Percentiles rank a stretch among this genome's conserved stretches.
Evolutionary conservation across 2,329 filamentous ascomycete genomes (phyloP).

Genomic region (Fusarium verticillioides): DNA sequence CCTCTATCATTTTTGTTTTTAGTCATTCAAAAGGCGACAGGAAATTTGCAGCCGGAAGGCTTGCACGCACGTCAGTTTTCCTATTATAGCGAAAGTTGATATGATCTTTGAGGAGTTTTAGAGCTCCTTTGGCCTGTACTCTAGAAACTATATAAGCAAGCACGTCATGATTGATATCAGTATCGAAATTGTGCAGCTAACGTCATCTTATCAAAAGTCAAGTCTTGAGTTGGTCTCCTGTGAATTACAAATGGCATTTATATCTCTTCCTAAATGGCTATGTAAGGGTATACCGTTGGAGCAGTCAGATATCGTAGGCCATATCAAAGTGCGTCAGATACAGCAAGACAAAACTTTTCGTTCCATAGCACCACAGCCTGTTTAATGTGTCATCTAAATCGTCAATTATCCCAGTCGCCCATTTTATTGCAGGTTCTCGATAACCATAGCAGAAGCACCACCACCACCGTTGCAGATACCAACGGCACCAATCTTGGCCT

Average conservation of each 20-base stretch:
- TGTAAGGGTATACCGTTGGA: constrained; percentile 30
- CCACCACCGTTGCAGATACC: constrained; percentile 99
- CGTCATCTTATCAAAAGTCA: neutral
- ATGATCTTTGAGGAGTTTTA: constrained; percentile 11
- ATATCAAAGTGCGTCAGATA: constrained; percentile 30
- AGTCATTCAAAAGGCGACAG: constrained; percentile 19
- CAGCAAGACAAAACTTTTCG: constrained; percentile 36
- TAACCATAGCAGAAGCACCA: constrained; percentile 91
- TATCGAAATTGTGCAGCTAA: neutral
- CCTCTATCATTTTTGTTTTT: constrained; percentile 20
- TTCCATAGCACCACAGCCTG: constrained; percentile 29
- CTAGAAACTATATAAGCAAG: constrained; percentile 41
- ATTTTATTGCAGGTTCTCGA: constrained; percentile 76
- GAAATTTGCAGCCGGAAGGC: constrained; percentile 13
- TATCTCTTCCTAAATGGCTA: constrained; percentile 29
- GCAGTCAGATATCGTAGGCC: constrained; percentile 31
- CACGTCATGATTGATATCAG: constrained; percentile 25
- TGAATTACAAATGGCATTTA: constrained; percentile 35
- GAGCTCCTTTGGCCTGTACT: constrained; percentile 38
- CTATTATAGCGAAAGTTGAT: constrained; percentile 15
- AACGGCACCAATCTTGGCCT: constrained; percentile 91
- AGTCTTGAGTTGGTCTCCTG: neutral
- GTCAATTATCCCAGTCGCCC: constrained; percentile 26
- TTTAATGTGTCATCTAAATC: constrained; percentile 40
- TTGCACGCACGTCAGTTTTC: constrained; percentile 15